Base-by-base conservation (phyloP, 441 rosid genomes). In the Erysimum pusillum region DNA sequence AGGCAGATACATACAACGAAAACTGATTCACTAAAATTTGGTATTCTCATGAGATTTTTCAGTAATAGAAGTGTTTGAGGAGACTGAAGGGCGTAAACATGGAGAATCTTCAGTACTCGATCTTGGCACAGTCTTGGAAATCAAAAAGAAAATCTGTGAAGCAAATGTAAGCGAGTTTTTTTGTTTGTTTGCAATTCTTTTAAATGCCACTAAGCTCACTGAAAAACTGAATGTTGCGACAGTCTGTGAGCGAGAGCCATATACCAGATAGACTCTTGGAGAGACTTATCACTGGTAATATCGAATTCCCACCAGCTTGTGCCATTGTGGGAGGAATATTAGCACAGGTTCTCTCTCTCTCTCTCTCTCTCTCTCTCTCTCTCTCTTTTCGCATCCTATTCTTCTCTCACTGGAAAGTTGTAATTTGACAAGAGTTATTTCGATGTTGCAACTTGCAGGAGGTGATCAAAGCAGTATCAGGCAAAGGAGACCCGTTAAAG, bases 391-490 rank as follows among this genome's bases (percentile, higher is more conserved):
- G 6, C 46, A 63, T 15, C 68, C 7, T 6, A 28, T 38, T 15
- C 38, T 57, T 67, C 25, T 67, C 17, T 46, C 9, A 44, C 20
- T 3, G 2, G 36, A n/a, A 42, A 60, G 13, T 69, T 54, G 39
- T 51, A 48, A 74, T 31, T 54, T 54, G 25, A 45, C 32, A 46
- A 53, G 36, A 67, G 31, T 35, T 4, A 7, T 6, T 76, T 61
- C 48, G 42, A 51, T 39, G 32, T 71, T 41, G 28, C 2, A 25
- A 22, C 25, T 22, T 22, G 20, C 71, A 94, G 95, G 98, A 92
- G 88, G 97, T 92, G 17, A 95, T 95, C 71, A 92, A 95, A 82
- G 91, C 88, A 9, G 82, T 95, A 82, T 95, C 99, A 2, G 89
- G 96, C 59, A 92, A 95, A 83, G 97, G 97, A 48, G 96, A 84